Conservation (phyloP, 2,329 filamentous ascomycete species). For the Pseudogymnoascus sp. region DNA sequence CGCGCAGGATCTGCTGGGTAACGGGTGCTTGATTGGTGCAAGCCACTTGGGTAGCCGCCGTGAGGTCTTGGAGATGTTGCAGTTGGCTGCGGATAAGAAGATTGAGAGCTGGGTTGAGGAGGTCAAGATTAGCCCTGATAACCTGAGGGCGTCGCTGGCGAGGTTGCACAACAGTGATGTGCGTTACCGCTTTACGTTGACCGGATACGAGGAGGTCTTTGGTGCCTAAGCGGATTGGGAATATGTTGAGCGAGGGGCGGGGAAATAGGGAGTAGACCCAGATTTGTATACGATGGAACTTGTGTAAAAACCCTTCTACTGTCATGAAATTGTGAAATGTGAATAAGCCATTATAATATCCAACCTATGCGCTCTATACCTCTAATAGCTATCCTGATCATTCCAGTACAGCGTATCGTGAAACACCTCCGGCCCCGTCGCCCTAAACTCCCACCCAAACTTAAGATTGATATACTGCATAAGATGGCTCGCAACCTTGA, state of each 20-base stretch:
- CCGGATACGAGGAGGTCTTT: conserved; percentile 60
- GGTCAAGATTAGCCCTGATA: conserved; percentile 62
- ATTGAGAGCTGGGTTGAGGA: conserved; percentile 64
- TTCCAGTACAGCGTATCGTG: conserved; percentile 46
- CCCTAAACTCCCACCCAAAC: conserved; percentile 47
- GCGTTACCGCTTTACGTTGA: conserved; percentile 63
- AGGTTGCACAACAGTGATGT: conserved; percentile 65
- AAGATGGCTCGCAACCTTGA: conserved; percentile 52
- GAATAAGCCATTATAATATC: no score
- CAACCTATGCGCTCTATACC: not conserved
- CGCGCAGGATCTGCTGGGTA: conserved; percentile 65
- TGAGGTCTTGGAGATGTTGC: conserved; percentile 64
- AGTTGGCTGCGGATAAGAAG: conserved; percentile 60
- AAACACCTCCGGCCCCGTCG: conserved; percentile 45
- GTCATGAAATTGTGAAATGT: not conserved
- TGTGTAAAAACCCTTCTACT: not conserved
- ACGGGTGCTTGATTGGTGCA: conserved; percentile 64
- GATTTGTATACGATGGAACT: not conserved
- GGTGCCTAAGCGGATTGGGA: conserved; percentile 18
- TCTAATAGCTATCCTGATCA: conserved; percentile 36
- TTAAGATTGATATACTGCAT: conserved; percentile 47
- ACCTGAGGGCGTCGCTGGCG: conserved; percentile 60
- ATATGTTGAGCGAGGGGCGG: not conserved
- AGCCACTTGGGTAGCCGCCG: conserved; percentile 62
- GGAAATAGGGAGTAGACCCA: not conserved